Evolutionary conservation across 805 yeast genomes (phyloP).

Genomic region (Vanderwaltozyma tropicalis): DNA sequence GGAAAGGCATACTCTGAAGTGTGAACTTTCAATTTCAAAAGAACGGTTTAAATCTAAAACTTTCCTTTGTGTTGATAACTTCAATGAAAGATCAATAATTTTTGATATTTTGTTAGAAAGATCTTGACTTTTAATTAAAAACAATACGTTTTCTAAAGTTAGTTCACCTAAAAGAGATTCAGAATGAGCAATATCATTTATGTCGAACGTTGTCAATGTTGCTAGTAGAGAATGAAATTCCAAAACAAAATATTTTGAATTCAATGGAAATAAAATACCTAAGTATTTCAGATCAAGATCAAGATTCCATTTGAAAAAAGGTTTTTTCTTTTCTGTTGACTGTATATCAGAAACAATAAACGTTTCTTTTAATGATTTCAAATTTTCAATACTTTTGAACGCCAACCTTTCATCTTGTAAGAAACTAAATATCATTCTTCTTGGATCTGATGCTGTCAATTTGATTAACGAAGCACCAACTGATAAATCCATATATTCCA

Average conservation of each 20-base stretch:
- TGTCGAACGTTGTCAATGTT: conserved; percentile 10
- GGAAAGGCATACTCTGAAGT: conserved; percentile 48
- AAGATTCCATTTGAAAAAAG: conserved; percentile 9
- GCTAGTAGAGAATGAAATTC: conserved; percentile 19
- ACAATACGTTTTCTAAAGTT: conserved; percentile 20
- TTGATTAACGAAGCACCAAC: conserved; percentile 17
- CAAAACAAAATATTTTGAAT: conserved; percentile 19
- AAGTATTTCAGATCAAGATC: conserved; percentile 18
- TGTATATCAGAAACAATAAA: conserved; percentile 1
- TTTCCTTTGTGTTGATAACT: conserved; percentile 32
- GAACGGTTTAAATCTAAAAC: conserved; percentile 29
- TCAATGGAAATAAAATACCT: conserved; percentile 23
- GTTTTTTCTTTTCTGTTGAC: not conserved
- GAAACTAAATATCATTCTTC: conserved; percentile 16
- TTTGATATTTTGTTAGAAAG: conserved; percentile 33
- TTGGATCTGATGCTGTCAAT: conserved; percentile 23
- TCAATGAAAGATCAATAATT: conserved; percentile 38
- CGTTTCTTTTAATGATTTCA: conserved; percentile 6
- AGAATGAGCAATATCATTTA: conserved; percentile 1
- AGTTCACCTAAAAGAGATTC: conserved; percentile 16
- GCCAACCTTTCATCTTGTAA: conserved; percentile 21
- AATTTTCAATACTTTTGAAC: conserved; percentile 11
- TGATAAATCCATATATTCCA: conserved; percentile 2
- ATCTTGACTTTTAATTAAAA: conserved; percentile 22
- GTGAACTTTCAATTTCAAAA: conserved; percentile 48